phyloP scores from a whole-genome alignment of 2,329 filamentous ascomycete genomes.

The Aspergillus clavatus region DNA sequence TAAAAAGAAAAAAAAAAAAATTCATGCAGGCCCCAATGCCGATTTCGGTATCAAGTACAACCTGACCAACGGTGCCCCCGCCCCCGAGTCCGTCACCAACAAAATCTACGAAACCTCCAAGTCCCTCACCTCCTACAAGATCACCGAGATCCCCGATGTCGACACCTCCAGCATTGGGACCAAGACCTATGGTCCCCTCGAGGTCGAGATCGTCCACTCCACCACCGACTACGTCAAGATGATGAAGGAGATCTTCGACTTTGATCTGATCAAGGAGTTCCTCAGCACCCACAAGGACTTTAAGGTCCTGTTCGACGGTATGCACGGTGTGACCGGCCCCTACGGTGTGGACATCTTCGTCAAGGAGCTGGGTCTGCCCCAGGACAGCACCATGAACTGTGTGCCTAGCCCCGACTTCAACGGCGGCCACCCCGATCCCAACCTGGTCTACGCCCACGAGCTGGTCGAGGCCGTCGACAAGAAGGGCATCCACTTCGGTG shows the following conservation, averaged over 20 bases:
- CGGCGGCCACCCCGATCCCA: constrained; percentile 94
- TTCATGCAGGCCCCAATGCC: constrained; percentile 67
- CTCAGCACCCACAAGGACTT: constrained; percentile 82
- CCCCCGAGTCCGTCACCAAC: constrained; percentile 94
- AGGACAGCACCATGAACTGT: constrained; percentile 82
- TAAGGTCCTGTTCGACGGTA: constrained; percentile 92
- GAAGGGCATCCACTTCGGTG: constrained; percentile 88
- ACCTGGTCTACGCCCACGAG: constrained; percentile 93
- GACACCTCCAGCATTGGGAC: constrained; percentile 79
- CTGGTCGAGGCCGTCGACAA: constrained; percentile 91
- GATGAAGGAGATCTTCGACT: constrained; percentile 99
- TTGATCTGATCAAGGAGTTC: constrained; percentile 91
- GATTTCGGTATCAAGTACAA: constrained; percentile 99
- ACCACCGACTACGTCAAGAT: constrained; percentile 87
- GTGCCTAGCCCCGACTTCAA: constrained; percentile 90
- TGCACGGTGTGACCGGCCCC: constrained; percentile 90
- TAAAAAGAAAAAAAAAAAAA: background rate
- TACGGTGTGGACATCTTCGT: constrained; percentile 96
- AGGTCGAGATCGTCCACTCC: constrained; percentile 94
- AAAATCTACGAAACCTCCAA: constrained; percentile 95
- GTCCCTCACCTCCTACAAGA: constrained; percentile 85
- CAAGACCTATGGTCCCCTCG: constrained; percentile 75
- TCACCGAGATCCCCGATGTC: constrained; percentile 78
- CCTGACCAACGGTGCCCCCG: constrained; percentile 89
- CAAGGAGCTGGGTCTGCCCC: constrained; percentile 79